These are phyloP conservation scores for Yamadazyma friedrichii DNA, from an alignment of 1,139 yeast genomes.

Conservation along the genomic window DNA sequence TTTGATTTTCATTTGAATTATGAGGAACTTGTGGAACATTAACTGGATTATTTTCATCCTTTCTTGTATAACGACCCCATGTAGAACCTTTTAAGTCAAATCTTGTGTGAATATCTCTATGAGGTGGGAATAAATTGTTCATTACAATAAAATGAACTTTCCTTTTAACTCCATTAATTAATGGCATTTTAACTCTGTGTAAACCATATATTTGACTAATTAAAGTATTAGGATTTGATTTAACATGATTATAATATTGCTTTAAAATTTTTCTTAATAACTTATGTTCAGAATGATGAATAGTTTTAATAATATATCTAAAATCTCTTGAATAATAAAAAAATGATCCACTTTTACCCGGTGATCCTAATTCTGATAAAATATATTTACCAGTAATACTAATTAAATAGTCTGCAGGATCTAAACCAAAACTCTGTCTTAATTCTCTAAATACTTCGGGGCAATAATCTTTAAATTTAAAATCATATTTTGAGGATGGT, in stretches of 20 bases:
- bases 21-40: conserved; percentile 7
- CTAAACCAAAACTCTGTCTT: conserved; percentile 76
- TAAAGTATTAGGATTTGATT: conserved; percentile 81
- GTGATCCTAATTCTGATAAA: conserved; percentile 88
- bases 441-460: conserved; percentile 93
- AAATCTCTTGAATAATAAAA: conserved; percentile 94
- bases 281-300: conserved; percentile 89
- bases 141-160: conserved; percentile 93
- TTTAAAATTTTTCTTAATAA: conserved; percentile 73
- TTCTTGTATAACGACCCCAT: conserved; percentile 67
- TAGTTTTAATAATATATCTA: conserved; percentile 91
- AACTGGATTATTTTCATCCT: conserved; percentile 9
- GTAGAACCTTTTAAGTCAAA: conserved; percentile 94
- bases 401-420: conserved; percentile 93
- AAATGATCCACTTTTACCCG: conserved; percentile 96
- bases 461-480: conserved; percentile 93
- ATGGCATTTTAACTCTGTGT: conserved; percentile 88
- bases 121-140: conserved; percentile 97
- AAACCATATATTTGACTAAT: conserved; percentile 93
- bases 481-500: conserved; percentile 91
- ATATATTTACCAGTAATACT: conserved; percentile 92
- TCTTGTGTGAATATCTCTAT: conserved; percentile 79
- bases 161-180: conserved; percentile 50
- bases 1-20: background rate
- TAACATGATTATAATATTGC: conserved; percentile 80